Evolutionary conservation across 2,329 filamentous ascomycete genomes (phyloP), one percentile per base, ranked within the genome.

Genomic region (Pseudocercospora macadamiae): DNA sequence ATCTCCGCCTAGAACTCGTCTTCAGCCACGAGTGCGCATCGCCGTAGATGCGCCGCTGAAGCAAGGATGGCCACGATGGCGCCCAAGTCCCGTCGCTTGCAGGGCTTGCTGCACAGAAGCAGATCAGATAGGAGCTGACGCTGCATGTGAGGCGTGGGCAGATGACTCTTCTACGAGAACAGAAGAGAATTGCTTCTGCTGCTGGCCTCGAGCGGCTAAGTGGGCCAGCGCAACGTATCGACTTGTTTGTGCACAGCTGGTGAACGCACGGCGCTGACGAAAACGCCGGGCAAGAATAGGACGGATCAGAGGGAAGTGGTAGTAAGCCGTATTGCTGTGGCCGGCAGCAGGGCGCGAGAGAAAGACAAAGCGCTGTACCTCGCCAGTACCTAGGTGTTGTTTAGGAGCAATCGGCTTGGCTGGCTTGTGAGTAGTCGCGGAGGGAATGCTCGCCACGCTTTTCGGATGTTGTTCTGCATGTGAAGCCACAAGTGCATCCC

Each of bases 321-420:
- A 60, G 53, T 52, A 45, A 54, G 54, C 58, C 30, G 57, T 47
- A 55, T 51, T 52, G 8, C 42, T 39, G 55, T 45, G 52, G 26
- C 18, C 56, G 51, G 54, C 39, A 51, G 51, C 39, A 34, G 23
- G 32, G 58, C n/a, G 26, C 36, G 44, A 28, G n/a, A n/a, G n/a
- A n/a, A n/a, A n/a, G n/a, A n/a, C n/a, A n/a, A n/a, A n/a, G n/a
- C n/a, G n/a, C n/a, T n/a, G n/a, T n/a, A n/a, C n/a, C n/a, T n/a
- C n/a, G n/a, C n/a, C n/a, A n/a, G n/a, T n/a, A n/a, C n/a, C n/a
- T n/a, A n/a, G n/a, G n/a, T n/a, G n/a, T n/a, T n/a, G n/a, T n/a
- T n/a, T 44, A 55, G 57, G 36, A 34, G 48, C 53, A 26, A 52
- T 39, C 36, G 47, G 21, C 21, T 51, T 45, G 44, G 45, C 21